These are phyloP conservation scores for Didymella pomorum DNA, from an alignment of 2,329 filamentous ascomycete genomes.

Conservation along the genomic window DNA sequence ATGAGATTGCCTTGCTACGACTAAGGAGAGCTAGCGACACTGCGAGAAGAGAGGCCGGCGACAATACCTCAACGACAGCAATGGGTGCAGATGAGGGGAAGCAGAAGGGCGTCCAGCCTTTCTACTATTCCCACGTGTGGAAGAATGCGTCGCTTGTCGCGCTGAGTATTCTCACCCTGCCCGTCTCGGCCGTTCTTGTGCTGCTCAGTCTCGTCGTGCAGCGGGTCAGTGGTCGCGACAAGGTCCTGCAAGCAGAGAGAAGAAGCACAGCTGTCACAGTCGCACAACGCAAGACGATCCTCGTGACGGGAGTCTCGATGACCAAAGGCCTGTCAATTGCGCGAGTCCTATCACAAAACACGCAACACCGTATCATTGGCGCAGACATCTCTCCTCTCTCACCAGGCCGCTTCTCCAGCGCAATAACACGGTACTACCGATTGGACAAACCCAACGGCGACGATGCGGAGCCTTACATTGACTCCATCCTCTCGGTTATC, in stretches of 20 bases:
- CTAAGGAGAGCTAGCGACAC: slow-evolving; percentile 15
- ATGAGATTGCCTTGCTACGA: slow-evolving; percentile 17
- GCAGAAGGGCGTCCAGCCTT: slow-evolving; percentile 23
- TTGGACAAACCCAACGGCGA: slow-evolving; percentile 46
- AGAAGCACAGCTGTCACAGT: slow-evolving; percentile 23
- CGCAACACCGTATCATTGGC: slow-evolving; percentile 74
- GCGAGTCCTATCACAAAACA: slow-evolving; percentile 67
- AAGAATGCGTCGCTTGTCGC: slow-evolving; percentile 60
- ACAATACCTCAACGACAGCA: slow-evolving; percentile 19
- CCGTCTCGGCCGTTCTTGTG: slow-evolving; percentile 53
- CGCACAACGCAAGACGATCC: slow-evolving; percentile 60
- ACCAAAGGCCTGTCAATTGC: slow-evolving; percentile 73
- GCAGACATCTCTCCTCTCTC: slow-evolving; percentile 64
- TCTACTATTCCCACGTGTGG: slow-evolving; percentile 53
- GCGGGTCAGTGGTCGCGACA: slow-evolving; percentile 26
- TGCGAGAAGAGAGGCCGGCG: slow-evolving; percentile 6
- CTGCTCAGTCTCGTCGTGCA: slow-evolving; percentile 36
- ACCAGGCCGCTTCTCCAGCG: slow-evolving; percentile 63
- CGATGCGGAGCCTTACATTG: slow-evolving; percentile 61
- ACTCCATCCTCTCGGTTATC: slow-evolving; percentile 66
- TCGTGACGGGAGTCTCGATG: slow-evolving; percentile 78
- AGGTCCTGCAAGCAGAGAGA: slow-evolving; percentile 28
- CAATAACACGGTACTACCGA: slow-evolving; percentile 65
- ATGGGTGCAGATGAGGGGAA: slow-evolving; percentile 16
- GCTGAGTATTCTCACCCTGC: slow-evolving; percentile 57